phyloP scores from a whole-genome alignment of 805 yeast genomes.

The Lachancea kluyveri region DNA sequence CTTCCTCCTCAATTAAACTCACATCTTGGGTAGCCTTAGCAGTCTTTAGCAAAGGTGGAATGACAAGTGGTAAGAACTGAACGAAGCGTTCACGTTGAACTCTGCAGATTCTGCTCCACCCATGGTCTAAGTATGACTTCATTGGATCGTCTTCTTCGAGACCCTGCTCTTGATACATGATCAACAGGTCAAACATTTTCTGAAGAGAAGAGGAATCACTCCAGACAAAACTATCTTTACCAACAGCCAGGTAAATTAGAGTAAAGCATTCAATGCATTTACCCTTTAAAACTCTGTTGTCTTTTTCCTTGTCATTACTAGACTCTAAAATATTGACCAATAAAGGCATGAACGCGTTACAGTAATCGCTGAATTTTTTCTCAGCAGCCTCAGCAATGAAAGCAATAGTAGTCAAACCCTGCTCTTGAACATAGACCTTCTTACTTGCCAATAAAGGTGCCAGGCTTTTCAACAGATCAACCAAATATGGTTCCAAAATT shows the following conservation, averaged over 20 bases:
- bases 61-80: conserved; percentile 74
- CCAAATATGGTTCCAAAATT: conserved; percentile 87
- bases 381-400: conserved; percentile 97
- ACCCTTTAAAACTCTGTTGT: conserved; percentile 75
- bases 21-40: conserved; percentile 91
- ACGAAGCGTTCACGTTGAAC: conserved; percentile 80
- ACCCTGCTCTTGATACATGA: conserved; percentile 57
- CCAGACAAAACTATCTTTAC: conserved; percentile 78
- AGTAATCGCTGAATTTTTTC: conserved; percentile 79
- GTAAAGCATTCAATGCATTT: conserved; percentile 96
- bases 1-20: conserved; percentile 80
- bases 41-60: conserved; percentile 81
- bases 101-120: conserved; percentile 92
- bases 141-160: conserved; percentile 78
- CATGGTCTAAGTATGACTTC: conserved; percentile 80
- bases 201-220: conserved; percentile 64
- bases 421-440: conserved; percentile 92
- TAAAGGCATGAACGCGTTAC: conserved; percentile 90
- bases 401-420: conserved; percentile 93
- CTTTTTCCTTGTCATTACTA: conserved; percentile 73
- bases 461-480: conserved; percentile 66
- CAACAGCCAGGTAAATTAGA: conserved; percentile 90
- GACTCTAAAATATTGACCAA: conserved; percentile 71
- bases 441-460: conserved; percentile 76
- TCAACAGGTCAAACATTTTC: conserved; percentile 67